Percentiles rank a stretch among this genome's conserved stretches.
Conservation (phyloP, 352 stramenopile genomes). For the Thalassiosira mediterranea region DNA sequence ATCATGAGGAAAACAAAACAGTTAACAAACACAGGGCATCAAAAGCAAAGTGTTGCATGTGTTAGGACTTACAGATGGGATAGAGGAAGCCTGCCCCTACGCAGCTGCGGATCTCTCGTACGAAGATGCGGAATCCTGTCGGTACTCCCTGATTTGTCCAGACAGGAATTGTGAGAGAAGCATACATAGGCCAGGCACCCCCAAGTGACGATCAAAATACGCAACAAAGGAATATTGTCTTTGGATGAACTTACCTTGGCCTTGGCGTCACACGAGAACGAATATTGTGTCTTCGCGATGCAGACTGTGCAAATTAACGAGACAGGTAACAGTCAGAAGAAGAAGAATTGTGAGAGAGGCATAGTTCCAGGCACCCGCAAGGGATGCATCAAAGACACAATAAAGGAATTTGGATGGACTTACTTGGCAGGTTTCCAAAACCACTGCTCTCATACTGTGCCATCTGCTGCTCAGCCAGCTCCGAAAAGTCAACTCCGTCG, state of each 20-base stretch:
- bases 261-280: slow-evolving; percentile 92
- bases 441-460: slow-evolving; percentile 88
- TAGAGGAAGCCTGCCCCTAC: slow-evolving; percentile 95
- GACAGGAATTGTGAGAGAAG: too few relatives aligned
- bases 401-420: not conserved
- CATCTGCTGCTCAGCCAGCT: slow-evolving; percentile 93
- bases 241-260: too few relatives aligned
- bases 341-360: slow-evolving; percentile 60
- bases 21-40: too few relatives aligned
- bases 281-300: slow-evolving; percentile 99
- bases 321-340: slow-evolving; percentile 51
- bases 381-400: not conserved
- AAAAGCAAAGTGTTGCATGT: too few relatives aligned
- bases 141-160: slow-evolving; percentile 96
- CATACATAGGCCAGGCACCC: too few relatives aligned
- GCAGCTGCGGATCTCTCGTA: slow-evolving; percentile 94
- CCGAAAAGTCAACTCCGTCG: slow-evolving; percentile 92
- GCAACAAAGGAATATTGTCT: too few relatives aligned
- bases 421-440: slow-evolving; percentile 83
- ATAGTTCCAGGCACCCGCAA: too few relatives aligned
- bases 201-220: too few relatives aligned
- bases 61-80: slow-evolving; percentile 73
- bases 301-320: slow-evolving; percentile 87
- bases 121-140: slow-evolving; percentile 91
- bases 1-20: too few relatives aligned